Conservation (phyloP, 2,329 filamentous ascomycete genomes). For the Penicillium griseofulvum region DNA sequence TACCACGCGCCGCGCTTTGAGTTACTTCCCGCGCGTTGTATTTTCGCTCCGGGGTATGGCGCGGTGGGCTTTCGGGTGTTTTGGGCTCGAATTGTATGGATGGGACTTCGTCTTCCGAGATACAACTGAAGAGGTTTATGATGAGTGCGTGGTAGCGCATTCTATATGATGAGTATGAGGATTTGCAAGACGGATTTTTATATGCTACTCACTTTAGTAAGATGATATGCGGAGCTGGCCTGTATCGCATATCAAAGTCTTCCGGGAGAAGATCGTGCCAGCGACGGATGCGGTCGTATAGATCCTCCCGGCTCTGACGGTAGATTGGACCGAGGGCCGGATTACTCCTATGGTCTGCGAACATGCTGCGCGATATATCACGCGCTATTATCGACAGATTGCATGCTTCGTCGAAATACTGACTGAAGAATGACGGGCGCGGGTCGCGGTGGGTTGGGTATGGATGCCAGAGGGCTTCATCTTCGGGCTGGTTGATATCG, state of each 20-base stretch:
- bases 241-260: slow-evolving; percentile 25
- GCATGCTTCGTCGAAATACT: slow-evolving; percentile 37
- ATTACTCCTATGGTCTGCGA: slow-evolving; percentile 18
- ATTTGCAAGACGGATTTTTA: neutral
- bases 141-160: slow-evolving; percentile 37
- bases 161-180: slow-evolving; percentile 13
- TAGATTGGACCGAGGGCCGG: slow-evolving; percentile 7
- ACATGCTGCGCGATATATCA: slow-evolving; percentile 36
- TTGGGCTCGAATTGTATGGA: slow-evolving; percentile 21
- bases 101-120: slow-evolving; percentile 17
- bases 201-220: slow-evolving; percentile 27
- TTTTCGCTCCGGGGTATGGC: slow-evolving; percentile 17
- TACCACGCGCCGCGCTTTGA: slow-evolving; percentile 31
- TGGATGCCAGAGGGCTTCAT: slow-evolving; percentile 29
- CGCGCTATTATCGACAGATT: slow-evolving; percentile 36
- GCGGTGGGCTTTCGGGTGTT: slow-evolving; percentile 31
- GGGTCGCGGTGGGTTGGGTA: slow-evolving; percentile 34
- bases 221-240: slow-evolving; percentile 35
- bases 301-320: slow-evolving; percentile 25
- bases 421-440: slow-evolving; percentile 27
- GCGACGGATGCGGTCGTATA: slow-evolving; percentile 30
- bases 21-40: slow-evolving; percentile 24
- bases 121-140: slow-evolving; percentile 38
- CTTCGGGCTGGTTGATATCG: slow-evolving; percentile 13
- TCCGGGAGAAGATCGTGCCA: slow-evolving; percentile 34